These are phyloP conservation scores for Saprolegnia diclina DNA, from an alignment of 352 stramenopile genomes.

Conservation along the genomic window DNA sequence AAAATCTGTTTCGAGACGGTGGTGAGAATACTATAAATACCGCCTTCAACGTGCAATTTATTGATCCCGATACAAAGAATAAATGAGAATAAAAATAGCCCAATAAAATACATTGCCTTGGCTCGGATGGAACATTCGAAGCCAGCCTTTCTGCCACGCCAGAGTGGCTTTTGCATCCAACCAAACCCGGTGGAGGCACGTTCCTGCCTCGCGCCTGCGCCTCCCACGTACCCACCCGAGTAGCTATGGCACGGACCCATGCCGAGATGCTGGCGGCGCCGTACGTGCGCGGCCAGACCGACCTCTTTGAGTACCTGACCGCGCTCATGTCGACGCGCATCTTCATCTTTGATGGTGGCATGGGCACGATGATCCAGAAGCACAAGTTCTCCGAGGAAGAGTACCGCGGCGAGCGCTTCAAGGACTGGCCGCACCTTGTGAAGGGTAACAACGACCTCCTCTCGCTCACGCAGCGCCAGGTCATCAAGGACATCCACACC, in stretches of 20 bases:
- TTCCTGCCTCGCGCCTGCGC: background rate
- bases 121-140: too few relatives aligned
- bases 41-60: background rate
- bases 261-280: slow-evolving; percentile 46
- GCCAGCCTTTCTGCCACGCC: background rate
- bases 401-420: slow-evolving; percentile 93
- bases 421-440: slow-evolving; percentile 86
- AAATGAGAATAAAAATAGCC: background rate
- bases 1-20: background rate
- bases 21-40: background rate
- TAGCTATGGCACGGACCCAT: slow-evolving; percentile 11
- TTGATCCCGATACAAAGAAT: background rate
- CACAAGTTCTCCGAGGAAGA: slow-evolving; percentile 91
- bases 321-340: slow-evolving; percentile 75
- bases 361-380: slow-evolving; percentile 97
- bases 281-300: slow-evolving; percentile 60
- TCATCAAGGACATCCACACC: slow-evolving; percentile 94
- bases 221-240: slow-evolving; percentile 12
- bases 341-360: slow-evolving; percentile 95
- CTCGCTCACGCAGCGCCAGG: slow-evolving; percentile 90
- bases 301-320: slow-evolving; percentile 69
- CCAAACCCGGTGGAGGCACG: slow-evolving; percentile 20
- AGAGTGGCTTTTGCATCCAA: slow-evolving; percentile 25
- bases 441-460: slow-evolving; percentile 98
- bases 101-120: background rate